phyloP scores from a whole-genome alignment of 2,329 filamentous ascomycete genomes.

The Allantophomopsis lycopodina region DNA sequence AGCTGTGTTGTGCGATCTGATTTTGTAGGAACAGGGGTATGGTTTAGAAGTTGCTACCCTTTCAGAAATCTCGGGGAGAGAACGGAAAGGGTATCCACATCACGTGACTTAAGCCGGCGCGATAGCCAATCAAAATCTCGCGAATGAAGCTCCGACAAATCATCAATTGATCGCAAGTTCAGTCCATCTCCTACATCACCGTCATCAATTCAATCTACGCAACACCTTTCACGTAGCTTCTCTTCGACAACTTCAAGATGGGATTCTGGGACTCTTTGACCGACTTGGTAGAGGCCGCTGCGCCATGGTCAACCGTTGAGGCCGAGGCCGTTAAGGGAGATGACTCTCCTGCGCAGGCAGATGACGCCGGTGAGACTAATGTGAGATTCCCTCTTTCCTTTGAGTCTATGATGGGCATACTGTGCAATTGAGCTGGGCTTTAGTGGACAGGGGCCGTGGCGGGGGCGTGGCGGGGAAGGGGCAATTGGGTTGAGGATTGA shows the following conservation, averaged over 20 bases:
- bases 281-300: conserved; percentile 50
- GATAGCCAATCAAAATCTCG: conserved; percentile 12
- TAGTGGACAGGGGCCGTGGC: neutral
- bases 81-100: too few relatives aligned
- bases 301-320: conserved; percentile 50
- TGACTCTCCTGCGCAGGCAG: conserved; percentile 18
- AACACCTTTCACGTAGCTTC: neutral
- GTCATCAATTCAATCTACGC: conserved; percentile 2
- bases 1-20: too few relatives aligned
- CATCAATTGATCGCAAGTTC: conserved; percentile 1
- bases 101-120: too few relatives aligned
- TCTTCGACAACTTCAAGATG: conserved; percentile 27
- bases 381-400: conserved; percentile 14
- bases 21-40: too few relatives aligned
- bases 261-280: conserved; percentile 52
- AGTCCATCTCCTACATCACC: conserved; percentile 4
- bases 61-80: too few relatives aligned
- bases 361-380: conserved; percentile 29
- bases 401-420: neutral
- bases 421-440: neutral
- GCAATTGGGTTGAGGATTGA: neutral
- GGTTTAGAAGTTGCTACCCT: too few relatives aligned
- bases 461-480: neutral
- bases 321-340: conserved; percentile 34
- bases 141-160: conserved; percentile 9